Conservation (phyloP, 306 rosid species). For the Fagus crenata region DNA sequence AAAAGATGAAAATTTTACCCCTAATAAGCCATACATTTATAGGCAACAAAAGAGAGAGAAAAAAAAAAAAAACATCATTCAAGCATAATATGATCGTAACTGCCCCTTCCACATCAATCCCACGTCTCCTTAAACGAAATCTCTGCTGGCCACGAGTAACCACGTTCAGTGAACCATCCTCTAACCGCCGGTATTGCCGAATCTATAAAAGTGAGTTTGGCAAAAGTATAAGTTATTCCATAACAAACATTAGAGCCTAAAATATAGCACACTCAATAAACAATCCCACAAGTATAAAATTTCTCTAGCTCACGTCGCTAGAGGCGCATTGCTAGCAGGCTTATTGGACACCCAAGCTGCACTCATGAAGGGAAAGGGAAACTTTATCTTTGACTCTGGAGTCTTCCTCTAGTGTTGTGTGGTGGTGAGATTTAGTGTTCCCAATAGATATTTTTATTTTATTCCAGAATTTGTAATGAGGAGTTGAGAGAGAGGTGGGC, state of each 20-base stretch:
- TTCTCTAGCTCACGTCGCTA: too few species aligned
- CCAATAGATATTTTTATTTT: too few species aligned
- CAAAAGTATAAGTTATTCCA: constrained; percentile 26
- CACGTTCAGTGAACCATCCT: constrained; percentile 81
- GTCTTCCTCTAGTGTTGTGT: too few species aligned
- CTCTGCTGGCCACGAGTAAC: constrained; percentile 92
- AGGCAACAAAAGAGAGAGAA: constrained; percentile 9
- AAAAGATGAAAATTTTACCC: constrained; percentile 26
- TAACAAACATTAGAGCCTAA: not conserved
- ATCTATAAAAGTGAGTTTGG: constrained; percentile 51
- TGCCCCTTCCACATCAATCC: constrained; percentile 85
- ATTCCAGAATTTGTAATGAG: too few species aligned
- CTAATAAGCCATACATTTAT: constrained; percentile 31
- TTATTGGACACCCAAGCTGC: too few species aligned
- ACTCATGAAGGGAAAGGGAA: too few species aligned
- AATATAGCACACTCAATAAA: not conserved
- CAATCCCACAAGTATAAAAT: not conserved
- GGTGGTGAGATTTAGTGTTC: too few species aligned
- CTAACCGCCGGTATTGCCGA: constrained; percentile 74
- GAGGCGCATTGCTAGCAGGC: too few species aligned
- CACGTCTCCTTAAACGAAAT: constrained; percentile 65
- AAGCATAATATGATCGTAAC: constrained; percentile 47
- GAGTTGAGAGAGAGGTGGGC: too few species aligned
- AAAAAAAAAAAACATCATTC: constrained; percentile 17
- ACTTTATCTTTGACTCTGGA: too few species aligned